These are phyloP conservation scores for Vigna reflexopilosa DNA, from an alignment of 306 rosid species.

Conservation along the genomic window DNA sequence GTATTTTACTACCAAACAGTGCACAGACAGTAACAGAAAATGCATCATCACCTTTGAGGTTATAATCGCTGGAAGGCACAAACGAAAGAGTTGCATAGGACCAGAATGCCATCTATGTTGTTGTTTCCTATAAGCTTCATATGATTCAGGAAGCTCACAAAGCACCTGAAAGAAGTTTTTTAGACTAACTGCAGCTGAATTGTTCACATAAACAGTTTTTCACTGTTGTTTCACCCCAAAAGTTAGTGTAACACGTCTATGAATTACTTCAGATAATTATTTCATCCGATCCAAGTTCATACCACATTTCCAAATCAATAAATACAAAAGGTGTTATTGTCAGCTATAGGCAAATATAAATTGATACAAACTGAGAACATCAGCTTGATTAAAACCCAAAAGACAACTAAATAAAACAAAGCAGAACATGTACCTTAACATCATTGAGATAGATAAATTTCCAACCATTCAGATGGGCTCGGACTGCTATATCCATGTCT, in stretches of 20 bases:
- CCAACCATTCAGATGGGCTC: slow-evolving; percentile 85
- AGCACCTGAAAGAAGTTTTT: slow-evolving; percentile 60
- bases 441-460: slow-evolving; percentile 78
- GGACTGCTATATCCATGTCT: slow-evolving; percentile 88
- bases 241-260: neutral
- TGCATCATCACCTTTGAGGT: slow-evolving; percentile 61
- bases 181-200: slow-evolving; percentile 22
- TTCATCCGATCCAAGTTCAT: slow-evolving; percentile 26
- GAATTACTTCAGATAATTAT: slow-evolving; percentile 6
- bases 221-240: neutral
- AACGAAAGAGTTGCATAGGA: slow-evolving; percentile 75
- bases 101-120: slow-evolving; percentile 86
- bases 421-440: slow-evolving; percentile 60
- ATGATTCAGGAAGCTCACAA: slow-evolving; percentile 84
- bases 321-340: slow-evolving; percentile 17
- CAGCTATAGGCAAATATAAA: slow-evolving; percentile 20
- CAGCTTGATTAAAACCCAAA: neutral
- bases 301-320: slow-evolving; percentile 9
- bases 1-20: slow-evolving; percentile 1
- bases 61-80: slow-evolving; percentile 72
- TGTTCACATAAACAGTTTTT: slow-evolving; percentile 4
- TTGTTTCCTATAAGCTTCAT: slow-evolving; percentile 78
- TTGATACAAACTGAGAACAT: neutral
- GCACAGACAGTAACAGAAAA: neutral
- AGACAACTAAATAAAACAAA: neutral